Percentiles rank a stretch among this genome's conserved stretches.
phyloP scores from a whole-genome alignment of 208 protist genomes.

The Balamuthia mandrillaris region DNA sequence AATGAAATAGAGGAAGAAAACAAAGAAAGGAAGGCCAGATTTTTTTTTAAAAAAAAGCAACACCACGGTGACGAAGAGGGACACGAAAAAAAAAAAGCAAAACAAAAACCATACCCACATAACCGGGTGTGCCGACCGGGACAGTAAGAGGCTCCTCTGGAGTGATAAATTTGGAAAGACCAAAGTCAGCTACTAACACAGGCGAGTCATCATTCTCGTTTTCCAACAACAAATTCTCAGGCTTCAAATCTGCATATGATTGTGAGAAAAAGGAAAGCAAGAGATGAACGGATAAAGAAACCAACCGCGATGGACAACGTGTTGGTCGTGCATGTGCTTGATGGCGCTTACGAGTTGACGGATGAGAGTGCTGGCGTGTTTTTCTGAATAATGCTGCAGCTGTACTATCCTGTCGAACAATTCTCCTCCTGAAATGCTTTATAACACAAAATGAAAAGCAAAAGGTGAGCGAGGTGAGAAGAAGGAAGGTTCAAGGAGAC shows the following conservation, averaged over 20 bases:
- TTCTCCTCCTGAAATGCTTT: constrained; percentile 67
- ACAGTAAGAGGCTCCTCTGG: constrained; percentile 52
- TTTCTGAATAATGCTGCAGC: constrained; percentile 63
- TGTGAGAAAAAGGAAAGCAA: too few relatives aligned
- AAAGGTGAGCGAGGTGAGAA: not conserved
- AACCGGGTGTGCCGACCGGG: constrained; percentile 64
- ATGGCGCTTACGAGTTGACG: constrained; percentile 54
- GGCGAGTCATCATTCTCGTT: constrained; percentile 45
- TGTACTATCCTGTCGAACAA: constrained; percentile 69
- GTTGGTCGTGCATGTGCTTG: constrained; percentile 55
- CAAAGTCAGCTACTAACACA: constrained; percentile 68
- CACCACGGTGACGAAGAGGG: not conserved
- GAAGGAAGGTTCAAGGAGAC: not conserved
- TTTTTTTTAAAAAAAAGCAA: not conserved
- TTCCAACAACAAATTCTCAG: constrained; percentile 62
- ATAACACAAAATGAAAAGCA: not conserved
- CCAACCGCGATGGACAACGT: constrained; percentile 63
- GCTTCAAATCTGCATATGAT: constrained; percentile 15
- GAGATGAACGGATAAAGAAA: not conserved
- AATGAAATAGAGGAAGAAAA: not conserved
- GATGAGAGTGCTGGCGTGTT: constrained; percentile 53
- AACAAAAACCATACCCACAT: constrained; percentile 44
- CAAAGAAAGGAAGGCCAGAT: not conserved
- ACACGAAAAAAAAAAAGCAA: not conserved
- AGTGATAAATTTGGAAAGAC: constrained; percentile 62